phyloP scores from a whole-genome alignment of 2,329 filamentous ascomycete species.

The Beauveria pseudobassiana region DNA sequence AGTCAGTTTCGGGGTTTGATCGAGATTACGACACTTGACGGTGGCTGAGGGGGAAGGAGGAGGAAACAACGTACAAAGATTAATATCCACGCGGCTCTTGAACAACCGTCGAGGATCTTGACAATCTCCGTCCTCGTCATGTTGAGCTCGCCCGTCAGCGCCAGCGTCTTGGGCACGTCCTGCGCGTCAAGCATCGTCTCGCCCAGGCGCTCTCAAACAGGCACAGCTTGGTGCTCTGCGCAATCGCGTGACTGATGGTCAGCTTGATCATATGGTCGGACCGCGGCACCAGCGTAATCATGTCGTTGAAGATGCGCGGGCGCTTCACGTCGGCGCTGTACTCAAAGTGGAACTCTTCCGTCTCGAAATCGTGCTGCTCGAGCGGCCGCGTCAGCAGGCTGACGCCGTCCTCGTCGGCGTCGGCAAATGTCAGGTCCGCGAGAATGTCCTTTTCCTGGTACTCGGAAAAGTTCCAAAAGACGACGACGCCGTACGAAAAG shows the following conservation, averaged over 20 bases:
- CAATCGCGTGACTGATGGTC: constrained; percentile 94
- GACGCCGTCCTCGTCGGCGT: constrained; percentile 52
- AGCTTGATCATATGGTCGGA: constrained; percentile 98
- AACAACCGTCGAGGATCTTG: constrained; percentile 81
- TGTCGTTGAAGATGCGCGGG: constrained; percentile 94
- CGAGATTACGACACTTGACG: background rate
- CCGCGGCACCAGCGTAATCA: constrained; percentile 90
- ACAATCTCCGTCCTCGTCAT: constrained; percentile 91
- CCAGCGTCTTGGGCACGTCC: constrained; percentile 81
- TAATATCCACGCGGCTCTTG: constrained; percentile 92
- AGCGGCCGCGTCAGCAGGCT: constrained; percentile 72
- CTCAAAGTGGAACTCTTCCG: constrained; percentile 97
- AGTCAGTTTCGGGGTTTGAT: background rate
- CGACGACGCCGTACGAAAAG: constrained; percentile 93
- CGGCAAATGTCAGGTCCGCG: constrained; percentile 86
- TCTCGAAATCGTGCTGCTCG: constrained; percentile 88
- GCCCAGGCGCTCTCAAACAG: constrained; percentile 94
- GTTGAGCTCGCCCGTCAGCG: constrained; percentile 80
- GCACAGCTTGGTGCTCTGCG: constrained; percentile 91
- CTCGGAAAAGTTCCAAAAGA: constrained; percentile 98
- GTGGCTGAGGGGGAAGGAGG: background rate
- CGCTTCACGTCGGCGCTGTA: constrained; percentile 82
- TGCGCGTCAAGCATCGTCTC: constrained; percentile 90
- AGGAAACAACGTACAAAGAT: constrained; percentile 50
- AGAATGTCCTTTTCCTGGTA: constrained; percentile 94